Evolutionary conservation across 345 rosid species (phyloP).

Genomic region (Physaria fendleri): DNA sequence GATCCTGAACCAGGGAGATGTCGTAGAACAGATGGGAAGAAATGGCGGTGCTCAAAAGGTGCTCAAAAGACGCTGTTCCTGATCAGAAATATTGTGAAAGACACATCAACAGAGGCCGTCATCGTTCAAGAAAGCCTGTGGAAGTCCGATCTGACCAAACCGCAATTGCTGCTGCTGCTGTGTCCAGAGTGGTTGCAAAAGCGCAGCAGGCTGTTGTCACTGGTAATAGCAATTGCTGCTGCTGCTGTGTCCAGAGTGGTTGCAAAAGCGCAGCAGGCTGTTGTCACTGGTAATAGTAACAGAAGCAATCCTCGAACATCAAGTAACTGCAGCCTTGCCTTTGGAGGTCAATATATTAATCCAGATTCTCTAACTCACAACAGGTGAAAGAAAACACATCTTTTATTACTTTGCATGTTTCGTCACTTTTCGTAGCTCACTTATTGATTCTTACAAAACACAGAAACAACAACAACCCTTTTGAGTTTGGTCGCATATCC

Average conservation of each 20-base stretch:
- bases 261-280: constrained; percentile 25
- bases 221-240: too few relatives aligned
- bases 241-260: constrained; percentile 37
- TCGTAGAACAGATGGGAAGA: constrained; percentile 76
- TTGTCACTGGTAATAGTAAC: constrained; percentile 24
- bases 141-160: constrained; percentile 56
- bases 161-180: constrained; percentile 25
- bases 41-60: constrained; percentile 79
- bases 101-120: constrained; percentile 78
- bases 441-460: constrained; percentile 15
- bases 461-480: constrained; percentile 15
- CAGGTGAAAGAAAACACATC: constrained; percentile 28
- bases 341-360: constrained; percentile 27
- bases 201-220: constrained; percentile 24
- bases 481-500: constrained; percentile 47
- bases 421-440: neutral
- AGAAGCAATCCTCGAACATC: constrained; percentile 16
- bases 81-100: constrained; percentile 79
- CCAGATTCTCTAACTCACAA: constrained; percentile 30
- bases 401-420: neutral
- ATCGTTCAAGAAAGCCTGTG: constrained; percentile 88
- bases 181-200: constrained; percentile 35
- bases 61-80: constrained; percentile 68
- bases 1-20: constrained; percentile 78
- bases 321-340: constrained; percentile 24